Percentiles rank a stretch among this genome's conserved stretches.
Evolutionary conservation across 257 asterid species (phyloP).

Genomic region (Solanum tarapatanum): DNA sequence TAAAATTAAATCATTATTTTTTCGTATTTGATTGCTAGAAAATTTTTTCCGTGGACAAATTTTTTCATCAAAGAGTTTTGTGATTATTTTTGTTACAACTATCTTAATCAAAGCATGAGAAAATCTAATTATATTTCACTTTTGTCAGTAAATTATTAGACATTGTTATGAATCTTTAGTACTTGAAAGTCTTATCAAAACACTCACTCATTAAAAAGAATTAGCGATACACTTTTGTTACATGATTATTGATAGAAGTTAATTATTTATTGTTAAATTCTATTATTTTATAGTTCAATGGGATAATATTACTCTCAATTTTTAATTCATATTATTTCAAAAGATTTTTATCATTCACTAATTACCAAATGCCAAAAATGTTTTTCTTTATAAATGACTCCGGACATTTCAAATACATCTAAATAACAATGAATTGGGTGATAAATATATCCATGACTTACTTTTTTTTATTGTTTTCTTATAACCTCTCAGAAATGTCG

Average conservation of each 20-base stretch:
- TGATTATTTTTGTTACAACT: not conserved
- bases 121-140: not conserved
- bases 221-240: not conserved
- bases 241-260: not conserved
- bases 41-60: not conserved
- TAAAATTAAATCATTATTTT: not conserved
- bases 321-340: not conserved
- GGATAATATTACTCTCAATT: not conserved
- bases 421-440: not conserved
- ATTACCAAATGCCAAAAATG: not conserved
- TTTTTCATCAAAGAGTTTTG: not conserved
- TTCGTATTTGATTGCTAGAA: not conserved
- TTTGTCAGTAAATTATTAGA: not conserved
- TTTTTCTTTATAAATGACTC: not conserved
- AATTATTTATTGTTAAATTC: not conserved
- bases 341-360: not conserved
- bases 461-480: not conserved
- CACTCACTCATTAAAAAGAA: not conserved
- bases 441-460: not conserved
- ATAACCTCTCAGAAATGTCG: conserved; percentile 20
- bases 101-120: not conserved
- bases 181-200: not conserved
- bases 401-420: not conserved
- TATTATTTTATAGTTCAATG: not conserved
- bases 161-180: not conserved